Evolutionary conservation across 495 filamentous ascomycete genomes (phyloP).

Genomic region (Talaromyces adpressus): DNA sequence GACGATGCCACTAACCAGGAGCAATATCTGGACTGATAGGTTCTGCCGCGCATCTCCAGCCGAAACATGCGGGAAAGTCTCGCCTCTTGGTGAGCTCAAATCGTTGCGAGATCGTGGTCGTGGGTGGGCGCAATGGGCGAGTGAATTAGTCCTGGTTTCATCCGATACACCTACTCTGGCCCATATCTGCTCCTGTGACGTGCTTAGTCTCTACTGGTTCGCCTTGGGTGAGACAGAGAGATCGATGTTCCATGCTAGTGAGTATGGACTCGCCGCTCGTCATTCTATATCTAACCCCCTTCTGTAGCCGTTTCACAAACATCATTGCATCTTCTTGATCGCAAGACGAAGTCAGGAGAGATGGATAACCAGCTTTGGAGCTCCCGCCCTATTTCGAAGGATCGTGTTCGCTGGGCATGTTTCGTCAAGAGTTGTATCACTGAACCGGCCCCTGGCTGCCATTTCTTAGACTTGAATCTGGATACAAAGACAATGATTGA

Average conservation of each 20-base stretch:
- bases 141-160: not conserved
- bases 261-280: not conserved
- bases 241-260: not conserved
- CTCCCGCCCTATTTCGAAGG: not conserved
- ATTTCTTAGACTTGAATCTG: not conserved
- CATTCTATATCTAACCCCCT: not conserved
- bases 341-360: not conserved
- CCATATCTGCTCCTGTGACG: slow-evolving; percentile 43
- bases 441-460: not conserved
- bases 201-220: slow-evolving; percentile 3
- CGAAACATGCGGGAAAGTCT: not conserved
- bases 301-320: not conserved
- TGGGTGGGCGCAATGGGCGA: slow-evolving; percentile 2
- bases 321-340: not conserved
- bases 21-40: not conserved
- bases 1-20: not conserved
- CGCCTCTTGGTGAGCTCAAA: not conserved
- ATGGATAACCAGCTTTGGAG: not conserved
- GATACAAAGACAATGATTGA: not conserved
- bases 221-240: slow-evolving; percentile 2
- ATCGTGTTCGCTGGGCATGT: slow-evolving; percentile 4
- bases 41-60: not conserved
- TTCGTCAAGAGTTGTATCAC: slow-evolving; percentile 2
- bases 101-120: not conserved
- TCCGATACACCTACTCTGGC: slow-evolving; percentile 66